Conservation (phyloP, 176 grass and related monocot genomes). For the Elaeis guineensis region DNA sequence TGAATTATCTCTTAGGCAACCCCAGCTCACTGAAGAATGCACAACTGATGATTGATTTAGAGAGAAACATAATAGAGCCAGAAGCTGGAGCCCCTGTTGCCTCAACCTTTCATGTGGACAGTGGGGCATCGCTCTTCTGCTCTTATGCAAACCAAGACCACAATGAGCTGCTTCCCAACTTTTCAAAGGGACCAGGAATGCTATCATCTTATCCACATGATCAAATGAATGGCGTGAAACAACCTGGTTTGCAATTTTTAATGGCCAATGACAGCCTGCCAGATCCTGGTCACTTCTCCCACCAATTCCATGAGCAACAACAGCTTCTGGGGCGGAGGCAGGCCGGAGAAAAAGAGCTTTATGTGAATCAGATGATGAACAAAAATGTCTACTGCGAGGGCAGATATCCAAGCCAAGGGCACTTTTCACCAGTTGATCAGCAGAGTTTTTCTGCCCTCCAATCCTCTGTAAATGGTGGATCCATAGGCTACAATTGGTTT, state of each 20-base stretch:
- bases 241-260: constrained; percentile 26
- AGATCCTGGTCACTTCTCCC: constrained; percentile 23
- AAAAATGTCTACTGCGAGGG: constrained; percentile 21
- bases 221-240: constrained; percentile 19
- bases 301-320: constrained; percentile 24
- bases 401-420: constrained; percentile 25
- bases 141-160: constrained; percentile 20
- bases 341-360: constrained; percentile 1
- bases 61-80: constrained; percentile 22
- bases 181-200: constrained; percentile 15
- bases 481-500: constrained; percentile 21
- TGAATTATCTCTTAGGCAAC: constrained; percentile 24
- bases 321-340: constrained; percentile 18
- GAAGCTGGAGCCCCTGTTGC: constrained; percentile 13
- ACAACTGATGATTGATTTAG: constrained; percentile 21
- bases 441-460: constrained; percentile 16
- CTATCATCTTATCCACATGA: constrained; percentile 20
- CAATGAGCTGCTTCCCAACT: constrained; percentile 22
- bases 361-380: constrained; percentile 16
- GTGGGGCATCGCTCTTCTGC: constrained; percentile 20
- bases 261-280: constrained; percentile 12
- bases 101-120: constrained; percentile 19
- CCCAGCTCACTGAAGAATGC: constrained; percentile 19
- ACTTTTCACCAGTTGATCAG: constrained; percentile 19
- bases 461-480: constrained; percentile 17